Percentiles rank a stretch among this genome's conserved stretches.
phyloP scores from a whole-genome alignment of 257 asterid genomes.

The Capsicum chinense region DNA sequence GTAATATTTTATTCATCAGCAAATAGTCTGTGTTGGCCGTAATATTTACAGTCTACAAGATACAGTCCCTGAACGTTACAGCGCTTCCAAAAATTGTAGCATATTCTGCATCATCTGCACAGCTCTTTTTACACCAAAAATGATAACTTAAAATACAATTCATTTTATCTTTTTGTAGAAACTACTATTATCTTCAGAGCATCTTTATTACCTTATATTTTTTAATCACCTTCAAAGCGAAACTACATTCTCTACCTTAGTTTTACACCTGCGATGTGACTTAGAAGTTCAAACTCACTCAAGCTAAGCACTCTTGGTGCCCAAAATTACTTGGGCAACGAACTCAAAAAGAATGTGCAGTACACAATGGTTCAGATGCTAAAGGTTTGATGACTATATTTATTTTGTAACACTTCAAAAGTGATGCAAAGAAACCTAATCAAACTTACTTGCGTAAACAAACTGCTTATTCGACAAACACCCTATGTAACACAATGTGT shows the following conservation, averaged over 20 bases:
- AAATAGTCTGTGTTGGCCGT: background rate
- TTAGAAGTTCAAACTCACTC: constrained; percentile 19
- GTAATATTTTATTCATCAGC: background rate
- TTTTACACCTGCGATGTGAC: background rate
- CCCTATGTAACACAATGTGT: background rate
- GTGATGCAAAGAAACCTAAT: constrained; percentile 15
- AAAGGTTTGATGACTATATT: background rate
- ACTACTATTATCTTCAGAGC: background rate
- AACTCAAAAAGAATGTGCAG: constrained; percentile 26
- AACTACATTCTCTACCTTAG: constrained; percentile 12
- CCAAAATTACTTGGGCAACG: background rate
- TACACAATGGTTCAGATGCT: constrained; percentile 1
- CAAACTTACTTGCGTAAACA: constrained; percentile 18
- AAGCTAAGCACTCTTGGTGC: background rate
- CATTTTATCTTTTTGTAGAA: background rate
- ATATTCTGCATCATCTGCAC: constrained; percentile 11
- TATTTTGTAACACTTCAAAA: background rate
- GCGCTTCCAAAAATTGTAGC: constrained; percentile 5
- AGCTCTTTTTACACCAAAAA: constrained; percentile 4
- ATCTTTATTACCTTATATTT: background rate
- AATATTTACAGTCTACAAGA: background rate
- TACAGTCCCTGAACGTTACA: background rate
- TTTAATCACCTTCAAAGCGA: constrained; percentile 5
- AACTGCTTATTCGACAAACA: background rate
- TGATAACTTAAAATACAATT: background rate